Conservation (phyloP, 371 early-diverging fungal genomes). For the Apophysomyces variabilis region DNA sequence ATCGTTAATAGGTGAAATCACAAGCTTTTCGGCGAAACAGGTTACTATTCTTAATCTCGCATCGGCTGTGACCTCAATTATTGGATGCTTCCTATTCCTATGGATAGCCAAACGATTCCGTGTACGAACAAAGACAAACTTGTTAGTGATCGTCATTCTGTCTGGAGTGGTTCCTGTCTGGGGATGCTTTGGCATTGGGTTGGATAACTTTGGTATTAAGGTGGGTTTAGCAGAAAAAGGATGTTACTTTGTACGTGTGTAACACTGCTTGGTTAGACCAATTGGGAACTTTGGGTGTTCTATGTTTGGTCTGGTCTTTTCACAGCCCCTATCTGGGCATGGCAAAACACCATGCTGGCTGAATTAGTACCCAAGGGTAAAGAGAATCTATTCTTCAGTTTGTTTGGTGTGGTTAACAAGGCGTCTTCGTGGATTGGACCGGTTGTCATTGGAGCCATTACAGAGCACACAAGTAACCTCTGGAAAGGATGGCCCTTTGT, state of each 20-base stretch:
- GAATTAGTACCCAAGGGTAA: constrained; percentile 62
- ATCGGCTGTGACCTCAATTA: constrained; percentile 49
- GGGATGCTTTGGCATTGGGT: constrained; percentile 55
- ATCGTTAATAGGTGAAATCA: constrained; percentile 26
- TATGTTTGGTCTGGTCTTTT: constrained; percentile 60
- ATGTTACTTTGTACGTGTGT: constrained; percentile 23
- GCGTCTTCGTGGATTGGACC: constrained; percentile 68
- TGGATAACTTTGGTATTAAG: constrained; percentile 45
- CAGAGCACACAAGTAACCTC: constrained; percentile 51
- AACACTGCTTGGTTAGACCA: constrained; percentile 28
- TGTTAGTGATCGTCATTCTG: constrained; percentile 37
- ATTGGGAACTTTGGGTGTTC: constrained; percentile 59
- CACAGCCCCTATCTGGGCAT: constrained; percentile 63
- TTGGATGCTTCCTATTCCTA: constrained; percentile 52
- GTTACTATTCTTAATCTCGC: constrained; percentile 47
- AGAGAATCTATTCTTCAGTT: constrained; percentile 64
- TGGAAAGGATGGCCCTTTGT: constrained; percentile 64
- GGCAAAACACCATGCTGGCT: constrained; percentile 62
- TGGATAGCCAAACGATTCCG: constrained; percentile 40
- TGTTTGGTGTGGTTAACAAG: constrained; percentile 66
- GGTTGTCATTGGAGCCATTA: constrained; percentile 61
- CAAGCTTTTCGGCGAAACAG: constrained; percentile 41
- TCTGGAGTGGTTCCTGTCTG: constrained; percentile 44
- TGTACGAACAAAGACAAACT: constrained; percentile 46
- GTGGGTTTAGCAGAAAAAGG: constrained; percentile 1